These are phyloP conservation scores for Pythium vanterpoolii DNA, from an alignment of 352 stramenopile genomes.

Conservation along the genomic window DNA sequence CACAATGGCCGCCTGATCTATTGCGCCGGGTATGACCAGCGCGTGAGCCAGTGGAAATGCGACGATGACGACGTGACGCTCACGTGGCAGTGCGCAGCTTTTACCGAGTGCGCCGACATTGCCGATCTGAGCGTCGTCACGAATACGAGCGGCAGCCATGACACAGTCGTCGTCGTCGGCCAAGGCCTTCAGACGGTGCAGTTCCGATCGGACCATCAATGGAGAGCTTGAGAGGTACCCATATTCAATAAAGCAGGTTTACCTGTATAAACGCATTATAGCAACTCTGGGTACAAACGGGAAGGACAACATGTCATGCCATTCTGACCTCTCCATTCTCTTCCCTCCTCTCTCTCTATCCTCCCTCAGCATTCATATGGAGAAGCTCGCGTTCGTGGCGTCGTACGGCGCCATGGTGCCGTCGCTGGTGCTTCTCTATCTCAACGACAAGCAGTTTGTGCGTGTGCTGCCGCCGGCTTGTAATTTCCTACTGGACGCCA, in stretches of 20 bases:
- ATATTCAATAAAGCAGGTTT: slow-evolving; percentile 10
- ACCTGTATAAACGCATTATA: not conserved
- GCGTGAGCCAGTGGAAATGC: slow-evolving; percentile 69
- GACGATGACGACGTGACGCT: slow-evolving; percentile 16
- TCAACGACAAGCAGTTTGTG: slow-evolving; percentile 14
- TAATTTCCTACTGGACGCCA: slow-evolving; percentile 26
- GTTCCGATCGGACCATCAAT: slow-evolving; percentile 24
- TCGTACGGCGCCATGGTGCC: slow-evolving; percentile 22
- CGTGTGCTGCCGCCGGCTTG: slow-evolving; percentile 16
- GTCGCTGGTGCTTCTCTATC: slow-evolving; percentile 20
- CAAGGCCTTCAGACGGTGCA: slow-evolving; percentile 70
- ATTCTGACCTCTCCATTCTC: not conserved
- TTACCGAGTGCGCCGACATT: slow-evolving; percentile 83
- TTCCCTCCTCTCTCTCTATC: not conserved
- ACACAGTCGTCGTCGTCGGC: slow-evolving; percentile 60
- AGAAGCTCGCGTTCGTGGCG: slow-evolving; percentile 21
- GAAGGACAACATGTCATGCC: too few relatives aligned
- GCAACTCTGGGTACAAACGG: not conserved
- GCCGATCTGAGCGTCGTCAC: slow-evolving; percentile 45
- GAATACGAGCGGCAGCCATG: not conserved
- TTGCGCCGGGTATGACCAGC: slow-evolving; percentile 81
- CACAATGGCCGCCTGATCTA: slow-evolving; percentile 46
- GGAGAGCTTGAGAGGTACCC: not conserved
- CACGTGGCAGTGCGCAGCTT: slow-evolving; percentile 52
- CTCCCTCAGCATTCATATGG: not conserved